Base-by-base conservation (phyloP, 2,329 filamentous ascomycete genomes). In the Cordyceps cateniannulata region DNA sequence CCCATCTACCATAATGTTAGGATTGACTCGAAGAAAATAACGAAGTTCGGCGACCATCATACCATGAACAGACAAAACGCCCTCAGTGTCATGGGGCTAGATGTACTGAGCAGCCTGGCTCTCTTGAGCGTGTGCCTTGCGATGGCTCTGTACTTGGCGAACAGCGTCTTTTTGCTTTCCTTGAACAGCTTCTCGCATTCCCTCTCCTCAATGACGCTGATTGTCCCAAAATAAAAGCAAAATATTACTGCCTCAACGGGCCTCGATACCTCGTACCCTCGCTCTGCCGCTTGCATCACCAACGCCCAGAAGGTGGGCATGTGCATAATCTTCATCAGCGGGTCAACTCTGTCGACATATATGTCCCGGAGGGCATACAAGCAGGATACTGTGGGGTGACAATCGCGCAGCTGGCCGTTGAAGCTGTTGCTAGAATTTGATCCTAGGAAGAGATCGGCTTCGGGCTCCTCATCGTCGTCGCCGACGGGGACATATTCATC, bases 311-410 rank as follows among this genome's bases (percentile, higher is more conserved):
- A 66, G 0, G 72, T 75, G 1, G 75, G 75, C 27, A 70, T 65
- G 62, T 77, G 75, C 12, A 77, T 62, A 25, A 77, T 69, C 64
- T 77, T 77, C 44, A 76, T 62, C 32, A 74, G 66, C 44, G 73
- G 69, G 54, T 77, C 75, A 10, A 77, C 70, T 25, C 71, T 72
- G 10, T 67, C 62, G 62, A 75, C 73, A 61, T 69, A 77, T 3
- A 65, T 65, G 1, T 65, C 53, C 20, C 18, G 49, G 16, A 65
- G 38, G 6, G 44, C 47, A 29, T 59, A 18, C n/a, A 64, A 42
- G 14, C 29, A 22, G 16, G 18, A 40, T 24, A 55, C 38, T 8
- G 45, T 3, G 4, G 53, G 44, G 22, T 49, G 47, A 18, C 27
- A 40, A 24, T 58, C 29, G 16, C 20, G 12, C n/a, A 44, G 35